phyloP scores from a whole-genome alignment of 2,329 filamentous ascomycete species.

The Cladosporium phlei region DNA sequence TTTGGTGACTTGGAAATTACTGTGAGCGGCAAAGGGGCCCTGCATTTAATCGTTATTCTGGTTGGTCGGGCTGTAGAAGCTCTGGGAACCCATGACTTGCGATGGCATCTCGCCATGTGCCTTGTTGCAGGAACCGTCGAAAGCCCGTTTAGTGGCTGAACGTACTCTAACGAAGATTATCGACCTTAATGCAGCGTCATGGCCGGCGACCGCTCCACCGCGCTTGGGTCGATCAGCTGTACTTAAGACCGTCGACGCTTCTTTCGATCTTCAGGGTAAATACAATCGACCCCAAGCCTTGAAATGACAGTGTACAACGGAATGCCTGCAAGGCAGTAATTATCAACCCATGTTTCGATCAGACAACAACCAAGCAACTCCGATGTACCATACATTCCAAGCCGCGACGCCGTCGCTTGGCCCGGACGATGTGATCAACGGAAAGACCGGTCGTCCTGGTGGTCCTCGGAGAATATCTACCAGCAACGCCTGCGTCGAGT shows the following conservation, averaged over 20 bases:
- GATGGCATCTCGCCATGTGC: conserved; percentile 11
- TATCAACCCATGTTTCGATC: conserved; percentile 3
- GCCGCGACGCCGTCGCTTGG: conserved; percentile 29
- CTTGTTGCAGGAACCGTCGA: conserved; percentile 12
- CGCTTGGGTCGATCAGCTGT: background rate
- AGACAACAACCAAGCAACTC: conserved; percentile 5
- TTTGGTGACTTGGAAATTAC: conserved; percentile 3
- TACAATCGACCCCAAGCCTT: background rate
- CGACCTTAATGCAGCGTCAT: conserved; percentile 7
- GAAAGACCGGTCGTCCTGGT: conserved; percentile 33
- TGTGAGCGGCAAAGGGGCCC: conserved; percentile 10
- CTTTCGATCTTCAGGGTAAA: conserved; percentile 1
- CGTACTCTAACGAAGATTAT: background rate
- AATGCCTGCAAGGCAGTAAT: conserved; percentile 9
- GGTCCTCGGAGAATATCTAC: conserved; percentile 44
- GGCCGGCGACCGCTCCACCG: conserved; percentile 2
- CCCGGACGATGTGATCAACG: conserved; percentile 31
- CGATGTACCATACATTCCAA: conserved; percentile 46
- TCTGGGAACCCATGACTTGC: conserved; percentile 11
- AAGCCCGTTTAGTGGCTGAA: conserved; percentile 7
- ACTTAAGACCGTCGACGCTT: conserved; percentile 5
- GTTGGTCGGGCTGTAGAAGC: too few relatives aligned
- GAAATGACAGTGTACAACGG: conserved; percentile 10
- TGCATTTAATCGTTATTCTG: too few relatives aligned
- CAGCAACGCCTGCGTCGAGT: conserved; percentile 66